Base-by-base conservation (phyloP, 495 filamentous ascomycete genomes). In the Xylaria scruposa region DNA sequence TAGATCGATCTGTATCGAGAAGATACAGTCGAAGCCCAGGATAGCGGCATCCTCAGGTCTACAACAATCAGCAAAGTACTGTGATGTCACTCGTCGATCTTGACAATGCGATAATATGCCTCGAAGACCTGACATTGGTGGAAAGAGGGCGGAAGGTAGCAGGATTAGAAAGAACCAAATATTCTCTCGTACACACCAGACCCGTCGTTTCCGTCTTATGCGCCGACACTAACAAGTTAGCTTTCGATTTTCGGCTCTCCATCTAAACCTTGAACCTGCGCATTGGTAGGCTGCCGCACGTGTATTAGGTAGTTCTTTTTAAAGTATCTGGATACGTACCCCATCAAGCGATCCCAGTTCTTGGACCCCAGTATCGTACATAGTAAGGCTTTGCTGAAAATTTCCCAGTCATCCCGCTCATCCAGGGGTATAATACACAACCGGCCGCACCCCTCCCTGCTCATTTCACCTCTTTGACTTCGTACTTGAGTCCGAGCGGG, bases 401-500 rank as follows among this genome's bases (percentile, higher is more conserved):
- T 26, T 36, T 54, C 33, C 33, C 36, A 56, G 31, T 10, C 21
- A 24, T 42, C 49, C 33, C 3, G 29, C 21, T 49, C 46, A 4
- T n/a, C 24, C 64, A 54, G 64, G 64, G 46, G 42, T 67, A 67
- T 67, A 67, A 67, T 67, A 67, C 49, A n/a, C 4, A 56, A 51
- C 65, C 2, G 26, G n/a, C 65, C 42, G 47, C 65, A 56, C 65
- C 65, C 65, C 47, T 56, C 65, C 33, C 49, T 19, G 31, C 65
- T 3, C 21, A 31, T 54, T 36, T 44, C 21, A 21, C 58, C 47
- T 38, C 7, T 67, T 67, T 17, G 24, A 15, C 65, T 67, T 56
- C 42, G n/a, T 53, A 19, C 63, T 21, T n/a, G 49, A 10, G 33
- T 51, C 15, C 7, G 47, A 31, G 44, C 64, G 36, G n/a, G 47